A percentile compares a stretch with the other conserved stretches of the same genome.
Conservation (phyloP, 768 basidiomycete species). For the Dendrothele bispora region DNA sequence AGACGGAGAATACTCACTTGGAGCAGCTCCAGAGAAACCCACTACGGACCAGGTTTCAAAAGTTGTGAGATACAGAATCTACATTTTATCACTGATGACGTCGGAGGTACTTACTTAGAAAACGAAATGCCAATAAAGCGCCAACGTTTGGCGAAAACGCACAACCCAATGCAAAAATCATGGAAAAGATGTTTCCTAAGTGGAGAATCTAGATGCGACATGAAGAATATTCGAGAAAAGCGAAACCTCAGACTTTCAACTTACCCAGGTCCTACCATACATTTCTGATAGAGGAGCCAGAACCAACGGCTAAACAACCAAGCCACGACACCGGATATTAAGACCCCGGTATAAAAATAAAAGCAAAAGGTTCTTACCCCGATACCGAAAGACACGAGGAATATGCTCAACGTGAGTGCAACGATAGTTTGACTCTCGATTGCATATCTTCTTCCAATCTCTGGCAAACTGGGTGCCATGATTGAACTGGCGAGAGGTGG, state of each 20-base stretch:
- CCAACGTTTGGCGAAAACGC: conserved; percentile 49
- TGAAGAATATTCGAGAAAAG: too few species aligned
- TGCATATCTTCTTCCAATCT: conserved; percentile 49
- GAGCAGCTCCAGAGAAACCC: conserved; percentile 54
- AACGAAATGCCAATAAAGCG: conserved; percentile 52
- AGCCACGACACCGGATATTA: too few species aligned
- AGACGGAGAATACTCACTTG: too few species aligned
- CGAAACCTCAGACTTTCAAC: too few species aligned
- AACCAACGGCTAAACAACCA: conserved; percentile 19
- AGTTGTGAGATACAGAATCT: too few species aligned
- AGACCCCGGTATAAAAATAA: conserved; percentile 45
- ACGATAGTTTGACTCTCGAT: conserved; percentile 53
- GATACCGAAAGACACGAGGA: conserved; percentile 63
- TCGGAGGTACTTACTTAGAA: conserved; percentile 50
- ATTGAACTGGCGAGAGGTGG: conserved; percentile 36
- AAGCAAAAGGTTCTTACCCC: conserved; percentile 45
- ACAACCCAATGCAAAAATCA: conserved; percentile 57
- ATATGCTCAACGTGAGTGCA: conserved; percentile 62
- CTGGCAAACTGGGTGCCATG: conserved; percentile 69
- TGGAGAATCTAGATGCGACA: conserved; percentile 41
- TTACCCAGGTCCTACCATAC: conserved; percentile 53
- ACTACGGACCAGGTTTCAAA: too few species aligned
- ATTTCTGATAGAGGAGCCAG: conserved; percentile 48
- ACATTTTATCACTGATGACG: too few species aligned
- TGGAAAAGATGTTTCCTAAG: conserved; percentile 46